These are phyloP conservation scores for Aureobasidium pullulans DNA, from an alignment of 2,329 filamentous ascomycete species.

Conservation along the genomic window DNA sequence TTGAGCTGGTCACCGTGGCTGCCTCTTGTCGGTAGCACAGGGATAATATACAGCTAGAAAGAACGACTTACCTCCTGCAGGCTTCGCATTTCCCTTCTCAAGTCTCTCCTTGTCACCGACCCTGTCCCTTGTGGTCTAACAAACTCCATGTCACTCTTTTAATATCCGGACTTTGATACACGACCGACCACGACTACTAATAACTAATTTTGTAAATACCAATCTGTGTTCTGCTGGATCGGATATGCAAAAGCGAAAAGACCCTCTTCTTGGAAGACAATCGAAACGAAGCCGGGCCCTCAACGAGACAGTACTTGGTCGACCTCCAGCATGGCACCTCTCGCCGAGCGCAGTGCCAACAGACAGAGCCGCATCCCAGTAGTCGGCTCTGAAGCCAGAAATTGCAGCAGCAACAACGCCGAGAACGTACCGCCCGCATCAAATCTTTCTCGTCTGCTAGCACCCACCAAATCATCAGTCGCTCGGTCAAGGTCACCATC, in stretches of 20 bases:
- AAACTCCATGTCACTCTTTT: conserved; percentile 8
- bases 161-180: not conserved
- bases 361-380: conserved; percentile 13
- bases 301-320: not conserved
- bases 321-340: conserved; percentile 14
- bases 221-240: not conserved
- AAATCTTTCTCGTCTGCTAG: conserved; percentile 18
- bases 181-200: not conserved
- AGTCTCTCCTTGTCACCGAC: not conserved
- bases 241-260: not conserved
- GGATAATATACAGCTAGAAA: not conserved
- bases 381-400: conserved; percentile 2
- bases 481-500: conserved; percentile 17
- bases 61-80: not conserved
- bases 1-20: not conserved
- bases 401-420: conserved; percentile 11
- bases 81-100: not conserved
- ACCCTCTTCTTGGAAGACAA: not conserved
- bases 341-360: conserved; percentile 21
- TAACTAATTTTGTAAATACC: not conserved
- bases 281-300: not conserved
- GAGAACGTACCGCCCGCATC: conserved; percentile 17
- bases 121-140: not conserved
- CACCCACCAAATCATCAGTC: conserved; percentile 23
- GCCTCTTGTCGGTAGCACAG: not conserved